Percentiles rank a stretch among this genome's conserved stretches.
These are phyloP conservation scores for Naegleria gruberi DNA, from an alignment of 208 protist species.

Conservation along the genomic window DNA sequence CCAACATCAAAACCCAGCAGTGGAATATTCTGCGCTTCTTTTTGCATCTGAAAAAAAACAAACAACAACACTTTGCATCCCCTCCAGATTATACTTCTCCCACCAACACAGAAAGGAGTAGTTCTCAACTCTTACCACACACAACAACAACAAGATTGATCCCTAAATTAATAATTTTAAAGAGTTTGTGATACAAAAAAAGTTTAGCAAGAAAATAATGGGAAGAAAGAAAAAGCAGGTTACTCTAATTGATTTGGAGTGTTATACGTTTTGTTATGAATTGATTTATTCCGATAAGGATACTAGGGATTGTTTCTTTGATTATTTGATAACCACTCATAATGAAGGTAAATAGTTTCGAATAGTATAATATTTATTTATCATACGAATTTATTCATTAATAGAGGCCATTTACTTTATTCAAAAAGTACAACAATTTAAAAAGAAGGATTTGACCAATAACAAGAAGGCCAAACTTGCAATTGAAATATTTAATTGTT, in stretches of 20 bases:
- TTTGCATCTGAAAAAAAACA: too few species aligned
- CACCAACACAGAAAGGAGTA: too few species aligned
- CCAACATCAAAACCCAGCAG: too few species aligned
- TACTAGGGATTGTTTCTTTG: neutral
- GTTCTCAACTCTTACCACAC: too few species aligned
- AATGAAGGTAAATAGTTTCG: neutral
- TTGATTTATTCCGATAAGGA: neutral
- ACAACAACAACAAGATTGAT: too few species aligned
- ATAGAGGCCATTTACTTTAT: neutral
- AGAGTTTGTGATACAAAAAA: too few species aligned
- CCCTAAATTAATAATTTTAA: too few species aligned
- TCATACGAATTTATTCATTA: neutral
- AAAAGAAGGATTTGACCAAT: neutral
- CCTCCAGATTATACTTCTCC: too few species aligned
- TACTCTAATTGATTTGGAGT: neutral
- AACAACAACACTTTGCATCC: too few species aligned
- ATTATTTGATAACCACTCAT: neutral
- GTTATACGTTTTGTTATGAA: neutral
- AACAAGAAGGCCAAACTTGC: neutral
- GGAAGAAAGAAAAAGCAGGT: neutral
- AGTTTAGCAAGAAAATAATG: neutral
- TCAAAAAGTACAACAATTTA: slow-evolving; percentile 5
- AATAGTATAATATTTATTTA: neutral
- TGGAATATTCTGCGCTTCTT: too few species aligned
- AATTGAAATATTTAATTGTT: neutral